These are phyloP conservation scores for Salix brachista DNA, from an alignment of 345 rosid species.

Conservation along the genomic window DNA sequence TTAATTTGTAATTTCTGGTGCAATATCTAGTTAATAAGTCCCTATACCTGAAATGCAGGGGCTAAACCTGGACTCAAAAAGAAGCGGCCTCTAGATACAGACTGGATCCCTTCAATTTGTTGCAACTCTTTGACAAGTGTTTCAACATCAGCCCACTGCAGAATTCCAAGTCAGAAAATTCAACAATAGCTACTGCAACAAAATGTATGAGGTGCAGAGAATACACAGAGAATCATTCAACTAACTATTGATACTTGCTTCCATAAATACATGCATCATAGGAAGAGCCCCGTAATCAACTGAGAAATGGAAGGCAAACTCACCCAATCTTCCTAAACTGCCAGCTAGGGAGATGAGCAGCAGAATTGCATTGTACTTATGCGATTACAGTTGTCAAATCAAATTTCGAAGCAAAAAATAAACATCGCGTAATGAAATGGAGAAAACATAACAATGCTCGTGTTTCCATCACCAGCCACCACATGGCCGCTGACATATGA, in stretches of 20 bases:
- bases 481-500: no score
- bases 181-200: slow-evolving; percentile 2
- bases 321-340: no score
- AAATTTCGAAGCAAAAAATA: not conserved
- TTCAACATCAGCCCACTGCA: slow-evolving; percentile 92
- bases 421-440: not conserved
- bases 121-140: slow-evolving; percentile 75
- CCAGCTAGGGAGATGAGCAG: no score
- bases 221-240: not conserved
- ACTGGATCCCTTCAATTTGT: slow-evolving; percentile 64
- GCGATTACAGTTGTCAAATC: no score
- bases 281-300: not conserved
- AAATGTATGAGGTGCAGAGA: not conserved
- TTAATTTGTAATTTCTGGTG: not conserved
- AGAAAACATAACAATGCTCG: not conserved
- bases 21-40: not conserved
- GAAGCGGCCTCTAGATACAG: slow-evolving; percentile 80
- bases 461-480: no score
- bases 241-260: not conserved
- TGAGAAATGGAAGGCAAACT: no score
- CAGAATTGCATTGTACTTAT: no score
- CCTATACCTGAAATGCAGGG: slow-evolving; percentile 85
- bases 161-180: slow-evolving; percentile 15
- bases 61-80: slow-evolving; percentile 93
- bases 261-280: not conserved